A percentile compares a stretch with the other conserved stretches of the same genome.
Evolutionary conservation across 2,329 filamentous ascomycete species (phyloP).

Genomic region (Rhinocladiella mackenziei): DNA sequence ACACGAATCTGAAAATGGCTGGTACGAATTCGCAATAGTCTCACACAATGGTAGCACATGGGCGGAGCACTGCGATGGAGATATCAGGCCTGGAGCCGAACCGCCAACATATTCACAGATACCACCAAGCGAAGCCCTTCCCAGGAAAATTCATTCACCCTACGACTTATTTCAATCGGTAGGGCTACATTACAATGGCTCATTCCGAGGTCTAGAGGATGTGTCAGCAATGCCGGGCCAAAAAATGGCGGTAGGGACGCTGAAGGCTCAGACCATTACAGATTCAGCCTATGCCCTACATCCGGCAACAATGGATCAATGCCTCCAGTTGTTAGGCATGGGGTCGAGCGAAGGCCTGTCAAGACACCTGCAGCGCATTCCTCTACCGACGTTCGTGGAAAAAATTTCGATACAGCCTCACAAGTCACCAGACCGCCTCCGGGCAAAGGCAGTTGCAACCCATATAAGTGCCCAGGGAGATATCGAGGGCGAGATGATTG

Average conservation of each 20-base stretch:
- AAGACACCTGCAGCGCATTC: conserved; percentile 2
- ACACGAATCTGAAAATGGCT: neutral
- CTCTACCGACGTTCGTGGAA: conserved; percentile 1
- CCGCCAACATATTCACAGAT: neutral
- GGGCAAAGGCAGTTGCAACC: neutral
- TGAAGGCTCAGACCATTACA: neutral
- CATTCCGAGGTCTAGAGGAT: conserved; percentile 1
- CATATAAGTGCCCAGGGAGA: neutral
- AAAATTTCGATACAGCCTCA: neutral
- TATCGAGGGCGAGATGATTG: conserved; percentile 6
- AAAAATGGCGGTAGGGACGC: neutral
- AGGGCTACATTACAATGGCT: neutral
- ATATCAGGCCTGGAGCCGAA: neutral
- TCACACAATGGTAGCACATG: conserved; percentile 1
- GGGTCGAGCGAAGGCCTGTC: conserved; percentile 6
- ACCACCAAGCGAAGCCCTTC: neutral
- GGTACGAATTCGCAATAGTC: conserved; percentile 2
- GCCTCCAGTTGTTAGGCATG: conserved; percentile 4
- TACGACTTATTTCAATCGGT: neutral
- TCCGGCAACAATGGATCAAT: conserved; percentile 5
- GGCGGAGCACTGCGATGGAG: neutral
- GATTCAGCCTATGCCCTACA: conserved; percentile 8
- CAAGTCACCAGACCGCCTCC: neutral
- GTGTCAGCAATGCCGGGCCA: neutral
- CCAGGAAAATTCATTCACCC: neutral